Percentiles rank a stretch among this genome's conserved stretches.
Conservation (phyloP, 495 filamentous ascomycete species). For the Jackrogersella minutella region DNA sequence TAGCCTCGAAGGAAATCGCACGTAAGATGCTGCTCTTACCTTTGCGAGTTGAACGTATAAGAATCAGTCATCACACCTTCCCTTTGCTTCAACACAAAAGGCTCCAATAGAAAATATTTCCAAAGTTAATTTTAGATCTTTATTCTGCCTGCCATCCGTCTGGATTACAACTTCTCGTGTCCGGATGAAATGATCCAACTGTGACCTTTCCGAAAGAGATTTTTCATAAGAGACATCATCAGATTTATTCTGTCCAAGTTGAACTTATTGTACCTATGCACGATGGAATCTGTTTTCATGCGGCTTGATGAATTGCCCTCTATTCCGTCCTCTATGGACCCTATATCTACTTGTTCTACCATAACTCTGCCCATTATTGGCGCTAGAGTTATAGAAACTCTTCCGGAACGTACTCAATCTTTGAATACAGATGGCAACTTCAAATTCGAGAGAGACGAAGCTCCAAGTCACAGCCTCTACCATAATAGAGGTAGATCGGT, state of each 20-base stretch:
- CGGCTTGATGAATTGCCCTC: conserved; percentile 1
- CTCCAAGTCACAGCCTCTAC: neutral
- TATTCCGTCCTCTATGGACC: conserved; percentile 19
- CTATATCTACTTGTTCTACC: conserved; percentile 5
- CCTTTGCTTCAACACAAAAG: too few relatives aligned
- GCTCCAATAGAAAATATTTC: too few relatives aligned
- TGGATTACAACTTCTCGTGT: too few relatives aligned
- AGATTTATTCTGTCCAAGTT: neutral
- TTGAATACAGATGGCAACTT: neutral
- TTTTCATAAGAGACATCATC: neutral
- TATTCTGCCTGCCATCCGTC: too few relatives aligned
- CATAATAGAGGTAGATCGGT: conserved; percentile 14
- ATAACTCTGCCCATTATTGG: neutral
- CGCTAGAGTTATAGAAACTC: neutral
- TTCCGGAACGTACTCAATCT: conserved; percentile 6
- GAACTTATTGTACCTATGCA: neutral
- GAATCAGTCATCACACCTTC: too few relatives aligned
- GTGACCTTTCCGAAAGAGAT: neutral
- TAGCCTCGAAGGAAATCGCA: too few relatives aligned
- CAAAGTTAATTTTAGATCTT: too few relatives aligned
- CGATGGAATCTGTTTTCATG: neutral
- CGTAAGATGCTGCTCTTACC: too few relatives aligned
- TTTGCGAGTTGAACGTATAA: too few relatives aligned
- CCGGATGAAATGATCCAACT: neutral
- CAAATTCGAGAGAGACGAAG: neutral